phyloP scores from a whole-genome alignment of 2,329 filamentous ascomycete genomes.

The Phaeosphaeria sp. region DNA sequence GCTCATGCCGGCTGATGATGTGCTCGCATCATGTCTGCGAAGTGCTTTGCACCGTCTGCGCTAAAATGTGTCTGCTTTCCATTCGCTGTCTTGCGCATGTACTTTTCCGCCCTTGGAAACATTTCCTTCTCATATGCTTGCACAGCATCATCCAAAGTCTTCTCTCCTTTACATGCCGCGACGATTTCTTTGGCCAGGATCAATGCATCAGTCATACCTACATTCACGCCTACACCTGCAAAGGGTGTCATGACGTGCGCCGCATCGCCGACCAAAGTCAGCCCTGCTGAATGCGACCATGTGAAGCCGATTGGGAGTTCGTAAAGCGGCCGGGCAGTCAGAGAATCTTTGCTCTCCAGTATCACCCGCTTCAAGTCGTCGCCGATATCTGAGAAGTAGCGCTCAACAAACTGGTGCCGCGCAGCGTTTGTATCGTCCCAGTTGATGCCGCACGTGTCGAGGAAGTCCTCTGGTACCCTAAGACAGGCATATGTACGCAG shows the following conservation, averaged over 20 bases:
- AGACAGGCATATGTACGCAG: slow-evolving; percentile 51
- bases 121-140: slow-evolving; percentile 34
- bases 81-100: slow-evolving; percentile 23
- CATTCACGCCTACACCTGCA: slow-evolving; percentile 66
- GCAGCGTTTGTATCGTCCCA: slow-evolving; percentile 47
- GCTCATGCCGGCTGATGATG: slow-evolving; percentile 11
- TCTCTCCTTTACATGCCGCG: slow-evolving; percentile 20
- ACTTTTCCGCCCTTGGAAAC: slow-evolving; percentile 27
- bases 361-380: slow-evolving; percentile 30
- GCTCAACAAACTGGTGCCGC: slow-evolving; percentile 28
- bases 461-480: slow-evolving; percentile 47
- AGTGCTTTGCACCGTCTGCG: slow-evolving; percentile 19
- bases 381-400: slow-evolving; percentile 44
- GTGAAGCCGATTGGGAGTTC: slow-evolving; percentile 60
- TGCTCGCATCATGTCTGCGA: slow-evolving; percentile 30
- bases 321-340: slow-evolving; percentile 51
- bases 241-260: slow-evolving; percentile 67
- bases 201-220: slow-evolving; percentile 62
- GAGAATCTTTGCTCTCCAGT: slow-evolving; percentile 21
- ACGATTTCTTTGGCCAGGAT: slow-evolving; percentile 50
- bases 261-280: slow-evolving; percentile 65
- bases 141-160: slow-evolving; percentile 26
- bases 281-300: slow-evolving; percentile 57
- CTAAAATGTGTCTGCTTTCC: slow-evolving; percentile 32
- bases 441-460: slow-evolving; percentile 55